Evolutionary conservation across 331 rosid genomes (phyloP).

Genomic region (Acacia pycnantha): DNA sequence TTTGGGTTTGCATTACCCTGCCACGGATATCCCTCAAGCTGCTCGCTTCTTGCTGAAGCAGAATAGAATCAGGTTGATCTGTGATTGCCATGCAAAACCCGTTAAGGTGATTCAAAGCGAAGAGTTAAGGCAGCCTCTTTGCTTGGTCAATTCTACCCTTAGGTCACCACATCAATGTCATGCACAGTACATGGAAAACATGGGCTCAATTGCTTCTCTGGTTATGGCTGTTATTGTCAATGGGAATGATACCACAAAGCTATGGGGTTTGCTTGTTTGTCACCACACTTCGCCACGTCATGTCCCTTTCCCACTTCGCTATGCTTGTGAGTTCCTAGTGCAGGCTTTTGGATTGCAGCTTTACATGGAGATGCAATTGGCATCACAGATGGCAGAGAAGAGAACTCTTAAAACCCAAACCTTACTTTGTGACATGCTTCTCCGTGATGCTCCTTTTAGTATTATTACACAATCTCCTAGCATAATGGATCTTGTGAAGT

Average conservation of each 20-base stretch:
- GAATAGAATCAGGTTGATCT: slow-evolving; percentile 70
- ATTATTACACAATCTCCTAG: slow-evolving; percentile 72
- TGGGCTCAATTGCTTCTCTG: slow-evolving; percentile 78
- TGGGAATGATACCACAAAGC: slow-evolving; percentile 52
- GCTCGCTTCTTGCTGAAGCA: slow-evolving; percentile 86
- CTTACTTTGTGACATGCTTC: slow-evolving; percentile 85
- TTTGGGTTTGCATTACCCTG: slow-evolving; percentile 83
- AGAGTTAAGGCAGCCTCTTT: slow-evolving; percentile 62
- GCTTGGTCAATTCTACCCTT: slow-evolving; percentile 85
- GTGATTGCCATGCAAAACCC: slow-evolving; percentile 68
- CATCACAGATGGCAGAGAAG: slow-evolving; percentile 69
- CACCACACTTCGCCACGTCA: slow-evolving; percentile 75
- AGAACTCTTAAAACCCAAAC: slow-evolving; percentile 67
- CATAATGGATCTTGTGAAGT: slow-evolving; percentile 76
- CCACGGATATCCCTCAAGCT: slow-evolving; percentile 84
- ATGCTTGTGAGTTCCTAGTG: slow-evolving; percentile 87
- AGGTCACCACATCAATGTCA: slow-evolving; percentile 82
- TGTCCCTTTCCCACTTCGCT: slow-evolving; percentile 85
- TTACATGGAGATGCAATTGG: slow-evolving; percentile 76
- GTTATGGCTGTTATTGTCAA: slow-evolving; percentile 68
- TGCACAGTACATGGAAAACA: slow-evolving; percentile 71
- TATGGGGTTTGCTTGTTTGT: slow-evolving; percentile 93
- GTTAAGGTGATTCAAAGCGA: slow-evolving; percentile 63
- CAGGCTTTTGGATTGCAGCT: slow-evolving; percentile 85
- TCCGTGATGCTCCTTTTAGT: slow-evolving; percentile 66